phyloP scores from a whole-genome alignment of 164 flowering plant species.

The Macadamia tetraphylla region DNA sequence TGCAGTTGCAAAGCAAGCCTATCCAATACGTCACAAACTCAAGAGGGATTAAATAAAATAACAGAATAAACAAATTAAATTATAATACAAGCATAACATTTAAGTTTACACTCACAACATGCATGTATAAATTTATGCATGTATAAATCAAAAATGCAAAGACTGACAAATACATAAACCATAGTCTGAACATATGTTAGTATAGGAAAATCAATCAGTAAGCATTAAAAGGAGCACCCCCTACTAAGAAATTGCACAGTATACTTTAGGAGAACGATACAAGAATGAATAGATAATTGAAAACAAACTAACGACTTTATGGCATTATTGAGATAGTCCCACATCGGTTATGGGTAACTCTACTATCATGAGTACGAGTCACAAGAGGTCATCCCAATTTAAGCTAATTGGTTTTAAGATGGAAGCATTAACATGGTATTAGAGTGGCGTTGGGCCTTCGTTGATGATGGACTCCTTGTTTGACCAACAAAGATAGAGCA shows the following conservation, averaged over 20 bases:
- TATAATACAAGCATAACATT: not conserved
- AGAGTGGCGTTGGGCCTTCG: too few relatives aligned
- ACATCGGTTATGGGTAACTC: too few relatives aligned
- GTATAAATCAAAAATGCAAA: not conserved
- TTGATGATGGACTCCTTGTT: too few relatives aligned
- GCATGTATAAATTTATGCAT: not conserved
- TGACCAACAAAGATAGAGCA: too few relatives aligned
- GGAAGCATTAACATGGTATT: too few relatives aligned
- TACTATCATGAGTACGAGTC: too few relatives aligned
- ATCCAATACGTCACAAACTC: too few relatives aligned
- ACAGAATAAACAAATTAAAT: too few relatives aligned
- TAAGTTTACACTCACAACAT: not conserved
- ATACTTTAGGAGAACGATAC: slow-evolving; percentile 6
- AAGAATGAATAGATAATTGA: slow-evolving; percentile 17
- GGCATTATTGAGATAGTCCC: not conserved
- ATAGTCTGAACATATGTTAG: not conserved
- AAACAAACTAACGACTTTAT: slow-evolving; percentile 1
- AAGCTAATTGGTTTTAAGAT: too few relatives aligned
- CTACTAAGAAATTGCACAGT: not conserved
- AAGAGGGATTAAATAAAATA: too few relatives aligned
- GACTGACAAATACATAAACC: not conserved
- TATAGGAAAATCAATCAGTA: not conserved
- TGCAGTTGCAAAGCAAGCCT: too few relatives aligned
- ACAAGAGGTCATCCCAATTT: too few relatives aligned
- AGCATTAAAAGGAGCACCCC: slow-evolving; percentile 11